Conservation (phyloP, 2,329 filamentous ascomycete genomes). For the Arthrinium phaeospermum region DNA sequence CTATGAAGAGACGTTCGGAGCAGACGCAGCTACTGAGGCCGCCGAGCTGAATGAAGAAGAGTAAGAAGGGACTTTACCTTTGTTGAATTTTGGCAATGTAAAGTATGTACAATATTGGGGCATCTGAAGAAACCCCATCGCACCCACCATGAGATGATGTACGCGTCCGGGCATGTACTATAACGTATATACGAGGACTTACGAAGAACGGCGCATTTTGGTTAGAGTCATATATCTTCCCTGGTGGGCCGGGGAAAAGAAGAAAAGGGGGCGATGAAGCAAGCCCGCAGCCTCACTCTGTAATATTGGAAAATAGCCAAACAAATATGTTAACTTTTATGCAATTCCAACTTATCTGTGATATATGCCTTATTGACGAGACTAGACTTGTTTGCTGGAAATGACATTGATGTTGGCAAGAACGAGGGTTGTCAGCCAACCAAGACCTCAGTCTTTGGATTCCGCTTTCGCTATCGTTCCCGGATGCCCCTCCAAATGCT, state of each 20-base stretch:
- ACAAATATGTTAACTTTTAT: neutral
- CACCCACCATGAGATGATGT: neutral
- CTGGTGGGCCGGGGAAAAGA: neutral
- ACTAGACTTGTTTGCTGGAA: neutral
- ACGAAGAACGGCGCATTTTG: neutral
- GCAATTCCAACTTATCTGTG: neutral
- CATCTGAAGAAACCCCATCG: neutral
- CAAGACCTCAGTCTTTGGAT: too few species aligned
- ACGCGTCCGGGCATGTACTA: neutral
- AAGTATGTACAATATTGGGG: constrained; percentile 2
- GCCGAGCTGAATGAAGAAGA: neutral
- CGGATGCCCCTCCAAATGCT: neutral
- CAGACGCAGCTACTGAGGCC: constrained; percentile 2
- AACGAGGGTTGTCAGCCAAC: too few species aligned
- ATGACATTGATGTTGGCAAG: neutral
- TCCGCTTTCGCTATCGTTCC: constrained; percentile 6
- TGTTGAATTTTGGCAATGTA: neutral
- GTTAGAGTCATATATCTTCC: neutral
- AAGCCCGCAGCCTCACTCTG: constrained; percentile 8
- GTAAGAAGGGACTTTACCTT: neutral
- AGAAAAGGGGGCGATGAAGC: neutral
- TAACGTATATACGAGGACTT: neutral
- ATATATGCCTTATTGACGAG: neutral
- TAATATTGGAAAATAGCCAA: constrained; percentile 12
- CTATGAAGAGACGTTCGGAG: constrained; percentile 44